Base-by-base conservation (phyloP, 2,329 filamentous ascomycete species). In the Aspergillus fumigatus region DNA sequence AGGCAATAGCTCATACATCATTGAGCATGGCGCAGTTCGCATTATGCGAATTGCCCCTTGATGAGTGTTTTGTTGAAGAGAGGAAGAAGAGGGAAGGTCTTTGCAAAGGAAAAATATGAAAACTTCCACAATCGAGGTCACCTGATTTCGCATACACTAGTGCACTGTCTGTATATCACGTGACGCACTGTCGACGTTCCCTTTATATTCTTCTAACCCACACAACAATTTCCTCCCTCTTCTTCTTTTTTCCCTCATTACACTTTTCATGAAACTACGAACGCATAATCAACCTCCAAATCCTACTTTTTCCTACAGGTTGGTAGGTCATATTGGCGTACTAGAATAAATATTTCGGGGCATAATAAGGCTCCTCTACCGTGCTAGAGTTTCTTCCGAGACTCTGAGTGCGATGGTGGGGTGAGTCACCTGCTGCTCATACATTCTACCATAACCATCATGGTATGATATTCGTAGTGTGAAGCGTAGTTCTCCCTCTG, bases 281-380 rank as follows among this genome's bases (percentile, higher is more conserved):
- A 77, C 75, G 75, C 75, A 76, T 77, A 77, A 77, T 77, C 75
- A 77, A 77, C 75, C 75, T 76, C 73, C 75, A 76, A 67, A 71
- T 67, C 70, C 69, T 71, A 57, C 52, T 53, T 54, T 54, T 53
- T 57, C 48, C 65, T 63, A 76, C 74, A 74, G 74, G 71, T 72
- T 77, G 73, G 74, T 65, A 70, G 75, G 75, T 77, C 75, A 77
- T 77, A 77, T 77, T 77, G 74, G 75, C 75, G 75, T 73, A 76
- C 75, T 66, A 77, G 74, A 77, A 62, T 65, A 65, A 75, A 51
- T 56, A 29, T 52, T 53, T 54, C 53, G 57, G 65, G 67, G 60
- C 65, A 65, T 52, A 58, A 66, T 65, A 72, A 63, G 67, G 61
- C 70, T 73, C 57, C 64, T 64, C 66, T 58, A 69, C 67, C 64